Conservation (phyloP, 1,284 basidiomycete genomes). For the Puccinia polysora region DNA sequence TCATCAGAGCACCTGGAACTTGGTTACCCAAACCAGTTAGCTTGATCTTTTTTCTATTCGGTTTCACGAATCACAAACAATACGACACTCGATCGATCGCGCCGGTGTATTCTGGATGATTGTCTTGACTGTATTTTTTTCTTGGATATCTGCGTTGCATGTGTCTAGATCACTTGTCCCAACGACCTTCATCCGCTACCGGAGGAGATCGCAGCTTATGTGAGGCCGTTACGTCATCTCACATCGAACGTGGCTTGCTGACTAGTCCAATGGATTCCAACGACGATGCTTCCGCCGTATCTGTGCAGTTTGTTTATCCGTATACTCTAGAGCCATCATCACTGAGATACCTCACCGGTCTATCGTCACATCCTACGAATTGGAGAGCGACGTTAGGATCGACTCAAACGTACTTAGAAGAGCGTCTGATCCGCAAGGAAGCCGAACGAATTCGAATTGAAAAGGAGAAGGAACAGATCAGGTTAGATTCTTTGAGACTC, state of each 20-base stretch:
- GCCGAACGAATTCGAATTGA: slow-evolving; percentile 9
- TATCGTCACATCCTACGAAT: slow-evolving; percentile 13
- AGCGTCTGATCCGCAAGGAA: slow-evolving; percentile 20
- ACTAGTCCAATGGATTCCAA: not conserved
- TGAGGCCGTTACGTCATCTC: not conserved
- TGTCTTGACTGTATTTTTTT: not conserved
- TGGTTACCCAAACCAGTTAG: slow-evolving; percentile 43
- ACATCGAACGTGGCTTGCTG: not conserved
- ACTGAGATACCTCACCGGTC: slow-evolving; percentile 24
- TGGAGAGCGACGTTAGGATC: slow-evolving; percentile 2
- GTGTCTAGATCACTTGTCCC: slow-evolving; percentile 29
- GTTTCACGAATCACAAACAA: too few relatives aligned
- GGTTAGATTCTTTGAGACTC: slow-evolving; percentile 1
- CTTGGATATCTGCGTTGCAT: not conserved
- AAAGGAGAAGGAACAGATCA: slow-evolving; percentile 17
- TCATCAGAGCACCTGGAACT: slow-evolving; percentile 43
- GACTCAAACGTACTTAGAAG: slow-evolving; percentile 17
- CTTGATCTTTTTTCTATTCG: not conserved
- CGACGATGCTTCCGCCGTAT: not conserved
- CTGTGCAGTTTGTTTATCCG: slow-evolving; percentile 44
- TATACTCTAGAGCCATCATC: slow-evolving; percentile 36
- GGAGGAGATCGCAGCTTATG: slow-evolving; percentile 40
- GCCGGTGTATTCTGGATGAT: not conserved
- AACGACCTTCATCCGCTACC: slow-evolving; percentile 40
- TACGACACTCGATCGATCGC: too few relatives aligned